phyloP scores from a whole-genome alignment of 2,329 filamentous ascomycete species.

The Biscogniauxia marginata region DNA sequence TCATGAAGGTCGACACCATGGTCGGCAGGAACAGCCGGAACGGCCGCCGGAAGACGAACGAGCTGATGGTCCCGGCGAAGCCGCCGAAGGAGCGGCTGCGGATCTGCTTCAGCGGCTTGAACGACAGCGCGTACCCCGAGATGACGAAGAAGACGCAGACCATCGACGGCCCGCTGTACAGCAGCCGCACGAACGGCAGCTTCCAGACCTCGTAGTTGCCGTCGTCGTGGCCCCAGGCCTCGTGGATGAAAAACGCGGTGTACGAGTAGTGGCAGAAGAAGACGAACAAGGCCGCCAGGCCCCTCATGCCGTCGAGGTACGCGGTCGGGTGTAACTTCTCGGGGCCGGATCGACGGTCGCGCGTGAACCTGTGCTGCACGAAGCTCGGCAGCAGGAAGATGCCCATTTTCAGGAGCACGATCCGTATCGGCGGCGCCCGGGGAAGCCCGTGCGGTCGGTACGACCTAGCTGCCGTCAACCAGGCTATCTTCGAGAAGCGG shows the following conservation, averaged over 20 bases:
- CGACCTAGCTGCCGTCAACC: conserved; percentile 32
- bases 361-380: conserved; percentile 43
- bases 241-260: conserved; percentile 50
- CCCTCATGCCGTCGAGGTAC: conserved; percentile 59
- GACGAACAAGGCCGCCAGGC: conserved; percentile 54
- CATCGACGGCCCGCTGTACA: conserved; percentile 55
- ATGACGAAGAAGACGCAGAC: conserved; percentile 63
- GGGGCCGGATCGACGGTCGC: conserved; percentile 20
- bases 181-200: conserved; percentile 52
- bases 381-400: conserved; percentile 55
- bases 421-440: conserved; percentile 37
- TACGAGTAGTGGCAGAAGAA: conserved; percentile 58
- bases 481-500: conserved; percentile 32
- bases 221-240: conserved; percentile 46
- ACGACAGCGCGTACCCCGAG: conserved; percentile 59
- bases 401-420: conserved; percentile 35
- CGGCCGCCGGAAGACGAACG: conserved; percentile 50
- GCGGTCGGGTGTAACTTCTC: conserved; percentile 48
- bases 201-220: conserved; percentile 48
- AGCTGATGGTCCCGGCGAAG: conserved; percentile 46
- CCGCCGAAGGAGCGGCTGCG: conserved; percentile 38
- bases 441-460: conserved; percentile 27
- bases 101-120: conserved; percentile 49
- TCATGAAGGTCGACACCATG: conserved; percentile 48
- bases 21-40: conserved; percentile 53